Evolutionary conservation across 1,139 yeast genomes (phyloP).

Genomic region (Chernovozyma sophiae-reginae): DNA sequence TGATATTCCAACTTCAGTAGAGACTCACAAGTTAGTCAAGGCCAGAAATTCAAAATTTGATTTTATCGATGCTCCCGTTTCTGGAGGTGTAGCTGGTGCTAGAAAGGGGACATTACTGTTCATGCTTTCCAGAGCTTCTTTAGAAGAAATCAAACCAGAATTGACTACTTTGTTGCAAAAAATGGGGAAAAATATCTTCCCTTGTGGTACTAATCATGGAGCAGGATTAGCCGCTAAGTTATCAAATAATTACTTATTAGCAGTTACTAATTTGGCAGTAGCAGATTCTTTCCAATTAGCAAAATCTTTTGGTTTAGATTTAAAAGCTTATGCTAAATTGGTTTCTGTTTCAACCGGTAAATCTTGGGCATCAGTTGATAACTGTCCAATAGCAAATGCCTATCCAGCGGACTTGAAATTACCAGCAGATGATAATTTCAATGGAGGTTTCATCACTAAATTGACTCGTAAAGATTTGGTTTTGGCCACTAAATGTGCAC

Average conservation of each 20-base stretch:
- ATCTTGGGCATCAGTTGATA: constrained; percentile 58
- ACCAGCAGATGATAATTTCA: constrained; percentile 48
- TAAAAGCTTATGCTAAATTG: constrained; percentile 46
- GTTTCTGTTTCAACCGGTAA: constrained; percentile 59
- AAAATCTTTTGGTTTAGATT: constrained; percentile 48
- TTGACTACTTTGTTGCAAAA: constrained; percentile 30
- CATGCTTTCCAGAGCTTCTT: constrained; percentile 46
- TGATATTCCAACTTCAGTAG: constrained; percentile 48
- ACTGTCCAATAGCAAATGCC: constrained; percentile 56
- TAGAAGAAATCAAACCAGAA: constrained; percentile 23
- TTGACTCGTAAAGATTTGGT: constrained; percentile 56
- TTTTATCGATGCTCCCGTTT: constrained; percentile 57
- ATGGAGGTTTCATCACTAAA: constrained; percentile 53
- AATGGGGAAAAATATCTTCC: constrained; percentile 54
- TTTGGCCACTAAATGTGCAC: constrained; percentile 51
- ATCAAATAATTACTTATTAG: constrained; percentile 55
- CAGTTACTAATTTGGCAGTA: constrained; percentile 56
- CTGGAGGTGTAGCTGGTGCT: constrained; percentile 63
- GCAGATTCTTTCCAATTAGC: constrained; percentile 61
- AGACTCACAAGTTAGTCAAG: constrained; percentile 35
- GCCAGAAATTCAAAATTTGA: constrained; percentile 31
- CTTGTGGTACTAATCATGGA: constrained; percentile 52
- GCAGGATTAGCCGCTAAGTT: constrained; percentile 58
- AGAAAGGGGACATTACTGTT: constrained; percentile 52
- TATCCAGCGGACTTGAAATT: constrained; percentile 36